Evolutionary conservation across 179 eudicot genomes (phyloP).

Genomic region (Amaranthus tricolor): DNA sequence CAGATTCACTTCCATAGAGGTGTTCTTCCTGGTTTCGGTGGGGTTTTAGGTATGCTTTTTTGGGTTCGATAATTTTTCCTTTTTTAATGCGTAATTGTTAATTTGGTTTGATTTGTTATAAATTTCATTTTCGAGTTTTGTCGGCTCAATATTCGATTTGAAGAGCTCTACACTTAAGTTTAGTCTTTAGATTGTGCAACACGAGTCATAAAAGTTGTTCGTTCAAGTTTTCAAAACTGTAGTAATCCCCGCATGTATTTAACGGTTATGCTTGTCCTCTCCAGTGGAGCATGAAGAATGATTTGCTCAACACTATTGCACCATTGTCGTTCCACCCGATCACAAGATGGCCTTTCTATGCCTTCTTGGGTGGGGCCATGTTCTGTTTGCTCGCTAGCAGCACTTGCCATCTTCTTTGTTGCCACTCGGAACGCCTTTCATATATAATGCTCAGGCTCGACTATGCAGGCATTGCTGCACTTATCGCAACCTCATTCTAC

Average conservation of each 20-base stretch:
- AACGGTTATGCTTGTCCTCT: not conserved
- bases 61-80: too few relatives aligned
- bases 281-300: constrained; percentile 31
- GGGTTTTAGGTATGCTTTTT: too few relatives aligned
- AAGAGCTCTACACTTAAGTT: too few relatives aligned
- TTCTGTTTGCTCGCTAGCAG: constrained; percentile 50
- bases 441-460: constrained; percentile 45
- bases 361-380: constrained; percentile 51
- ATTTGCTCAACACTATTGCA: constrained; percentile 25
- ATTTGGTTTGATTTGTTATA: too few relatives aligned
- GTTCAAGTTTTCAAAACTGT: too few relatives aligned
- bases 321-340: constrained; percentile 34
- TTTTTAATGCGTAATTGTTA: too few relatives aligned
- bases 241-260: not conserved
- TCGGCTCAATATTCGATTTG: too few relatives aligned
- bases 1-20: too few relatives aligned
- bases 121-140: too few relatives aligned
- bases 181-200: too few relatives aligned
- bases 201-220: too few relatives aligned
- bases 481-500: constrained; percentile 46
- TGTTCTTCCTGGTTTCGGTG: too few relatives aligned
- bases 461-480: constrained; percentile 47
- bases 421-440: constrained; percentile 42
- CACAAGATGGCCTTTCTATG: constrained; percentile 52
- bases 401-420: constrained; percentile 39